Evolutionary conservation across 257 asterid species (phyloP), one percentile per base, ranked within the genome.

Genomic region (Ehretia macrophylla): DNA sequence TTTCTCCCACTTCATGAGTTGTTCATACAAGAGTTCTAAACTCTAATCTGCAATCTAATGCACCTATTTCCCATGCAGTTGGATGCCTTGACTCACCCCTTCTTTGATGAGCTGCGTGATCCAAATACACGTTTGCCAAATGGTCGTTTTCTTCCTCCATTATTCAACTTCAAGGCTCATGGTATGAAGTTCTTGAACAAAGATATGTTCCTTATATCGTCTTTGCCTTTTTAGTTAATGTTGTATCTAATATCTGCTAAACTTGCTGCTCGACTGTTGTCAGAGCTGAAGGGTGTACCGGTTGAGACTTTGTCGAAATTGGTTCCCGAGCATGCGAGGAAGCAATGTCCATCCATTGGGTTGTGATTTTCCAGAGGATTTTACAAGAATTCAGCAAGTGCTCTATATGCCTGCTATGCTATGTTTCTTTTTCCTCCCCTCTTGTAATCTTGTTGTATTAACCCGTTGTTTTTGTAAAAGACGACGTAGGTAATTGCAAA

Each of bases 231-330:
- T 18, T 10, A 50, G 51, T 63, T 56, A 5, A 42, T 2, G 16
- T 10, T 10, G 47, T 42, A 42, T 42, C 16, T 50, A 10, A 12
- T 46, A 59, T 32, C 32, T 18, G 20, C 52, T 56, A 32, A 71
- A 62, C 44, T 17, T 14, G 0, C 58, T 44, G 35, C 16, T 23
- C 32, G 4, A 48, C 56, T 17, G 10, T 4, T 64, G 22, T 44
- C 85, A 91, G 96, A 91, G 86, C 76, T 91, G 76, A 91, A 88
- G 78, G 85, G 84, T 55, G 90, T 88, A 40, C 90, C 86, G 0
- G 78, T 59, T 23, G 95, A 88, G 67, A 76, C 80, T 18, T 70
- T 83, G 58, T 57, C 60, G 63, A 88, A 78, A 72, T 77, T 88
- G 85, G 68, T 88, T 58, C 96, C 94, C 0, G 95, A 85, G 83